Evolutionary conservation across 345 rosid species (phyloP).

Genomic region (Sapria himalayana): DNA sequence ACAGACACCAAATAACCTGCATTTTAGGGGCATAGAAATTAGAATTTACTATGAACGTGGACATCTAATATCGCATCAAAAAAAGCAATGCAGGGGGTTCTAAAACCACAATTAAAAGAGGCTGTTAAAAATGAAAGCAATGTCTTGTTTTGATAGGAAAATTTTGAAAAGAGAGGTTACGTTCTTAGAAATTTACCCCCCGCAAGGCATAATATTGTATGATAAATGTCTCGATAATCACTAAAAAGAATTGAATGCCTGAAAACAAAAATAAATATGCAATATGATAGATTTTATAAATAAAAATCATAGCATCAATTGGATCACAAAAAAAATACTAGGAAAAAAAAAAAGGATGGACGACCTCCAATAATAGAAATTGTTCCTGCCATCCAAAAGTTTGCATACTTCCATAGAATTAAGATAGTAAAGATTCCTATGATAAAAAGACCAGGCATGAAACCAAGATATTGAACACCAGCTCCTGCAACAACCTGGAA

Average conservation of each 20-base stretch:
- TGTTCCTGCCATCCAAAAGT: conserved; percentile 92
- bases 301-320: neutral
- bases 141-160: neutral
- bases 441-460: conserved; percentile 89
- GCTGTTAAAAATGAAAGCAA: neutral
- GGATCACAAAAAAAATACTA: neutral
- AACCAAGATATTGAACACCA: conserved; percentile 62
- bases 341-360: conserved; percentile 7
- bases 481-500: conserved; percentile 86
- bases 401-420: conserved; percentile 92
- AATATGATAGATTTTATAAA: neutral
- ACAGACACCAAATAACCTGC: conserved; percentile 87
- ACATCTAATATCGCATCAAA: neutral
- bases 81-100: neutral
- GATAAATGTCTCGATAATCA: too few species aligned
- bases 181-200: too few species aligned
- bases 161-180: too few species aligned
- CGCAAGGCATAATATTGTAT: too few species aligned
- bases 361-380: conserved; percentile 91
- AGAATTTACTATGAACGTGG: conserved; percentile 3
- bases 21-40: conserved; percentile 9
- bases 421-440: conserved; percentile 71
- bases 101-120: neutral
- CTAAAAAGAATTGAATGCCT: too few species aligned
- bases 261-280: neutral